phyloP scores from a whole-genome alignment of 768 basidiomycete species.

The Amanita thiersii region DNA sequence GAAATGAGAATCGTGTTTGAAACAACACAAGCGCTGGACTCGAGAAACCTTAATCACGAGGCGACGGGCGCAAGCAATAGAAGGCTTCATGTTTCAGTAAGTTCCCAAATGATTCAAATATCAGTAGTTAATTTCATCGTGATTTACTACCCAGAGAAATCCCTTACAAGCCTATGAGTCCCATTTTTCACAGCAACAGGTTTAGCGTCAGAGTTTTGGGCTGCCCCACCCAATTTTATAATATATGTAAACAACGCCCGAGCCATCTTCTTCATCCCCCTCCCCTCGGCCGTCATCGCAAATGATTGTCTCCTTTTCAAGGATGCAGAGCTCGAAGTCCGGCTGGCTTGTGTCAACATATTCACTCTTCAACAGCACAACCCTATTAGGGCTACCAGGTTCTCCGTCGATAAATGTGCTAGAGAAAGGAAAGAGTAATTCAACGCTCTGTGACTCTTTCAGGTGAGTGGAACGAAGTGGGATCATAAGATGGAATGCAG shows the following conservation, averaged over 20 bases:
- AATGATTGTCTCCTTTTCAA: constrained; percentile 43
- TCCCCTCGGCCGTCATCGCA: constrained; percentile 40
- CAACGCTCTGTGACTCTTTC: constrained; percentile 50
- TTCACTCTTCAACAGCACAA: not conserved
- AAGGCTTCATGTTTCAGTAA: too few species aligned
- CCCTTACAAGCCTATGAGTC: too few species aligned
- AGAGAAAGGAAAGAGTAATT: constrained; percentile 37
- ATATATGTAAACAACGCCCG: constrained; percentile 57
- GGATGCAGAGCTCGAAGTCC: constrained; percentile 33
- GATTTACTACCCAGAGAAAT: too few species aligned
- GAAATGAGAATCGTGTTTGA: too few species aligned
- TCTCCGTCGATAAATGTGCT: not conserved
- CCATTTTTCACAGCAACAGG: too few species aligned
- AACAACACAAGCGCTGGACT: too few species aligned
- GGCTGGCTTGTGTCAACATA: not conserved
- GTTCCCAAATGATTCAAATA: too few species aligned
- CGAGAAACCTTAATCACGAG: too few species aligned
- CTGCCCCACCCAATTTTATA: constrained; percentile 65
- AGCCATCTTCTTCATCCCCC: constrained; percentile 18
- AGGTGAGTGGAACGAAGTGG: constrained; percentile 62
- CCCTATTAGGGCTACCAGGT: constrained; percentile 6
- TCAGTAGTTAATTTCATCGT: too few species aligned
- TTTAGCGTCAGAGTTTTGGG: too few species aligned
- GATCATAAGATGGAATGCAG: constrained; percentile 66
- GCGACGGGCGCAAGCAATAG: too few species aligned